Base-by-base conservation (phyloP, 768 basidiomycete species). In the Podaxis sp. region DNA sequence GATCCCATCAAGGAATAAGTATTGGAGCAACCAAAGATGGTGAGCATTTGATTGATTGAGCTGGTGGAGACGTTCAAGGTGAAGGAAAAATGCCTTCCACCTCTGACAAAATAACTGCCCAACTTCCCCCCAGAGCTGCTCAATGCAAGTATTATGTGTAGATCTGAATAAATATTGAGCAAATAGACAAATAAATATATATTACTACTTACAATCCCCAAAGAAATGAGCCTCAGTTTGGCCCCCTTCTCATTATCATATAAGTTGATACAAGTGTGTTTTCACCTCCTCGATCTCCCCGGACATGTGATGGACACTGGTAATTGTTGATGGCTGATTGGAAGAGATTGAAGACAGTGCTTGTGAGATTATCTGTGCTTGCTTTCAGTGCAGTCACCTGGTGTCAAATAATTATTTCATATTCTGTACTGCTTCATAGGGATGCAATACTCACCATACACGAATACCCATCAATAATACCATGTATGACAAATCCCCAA, bases 401-500 rank as follows among this genome's bases (percentile, higher is more conserved):
- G 12, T 12, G 17, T 37, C 12, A 37, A 37, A 12, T 37, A 37
- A 10, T 12, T 10, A 41, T 10, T 41, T 41, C 5, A 13, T 41
- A 17, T 41, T 41, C 12, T 38, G 5, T 38, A 38, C n/a, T n/a
- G 17, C 4, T 41, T 12, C 2, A 10, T 10, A 41, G 40, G 11
- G 10, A 41, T 41, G 12, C 4, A 41, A 3, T 17, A 61, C 60
- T 62, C 33, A 78, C 69, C 40, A 63, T 67, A 33, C 67, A 56
- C 6, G 59, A 67, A 57, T 68, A 72, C 0, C 68, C 68, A 68
- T 72, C 70, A 28, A 68, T 58, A 36, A 70, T 38, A 1, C 69
- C 70, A 66, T 72, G 71, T 4, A 73, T 69, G 1, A 73, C 72
- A 54, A 74, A 67, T 10, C 70, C 70, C 70, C 71, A 74, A 1